Conservation (phyloP, 2,329 filamentous ascomycete species). For the Albifimbria verrucaria region DNA sequence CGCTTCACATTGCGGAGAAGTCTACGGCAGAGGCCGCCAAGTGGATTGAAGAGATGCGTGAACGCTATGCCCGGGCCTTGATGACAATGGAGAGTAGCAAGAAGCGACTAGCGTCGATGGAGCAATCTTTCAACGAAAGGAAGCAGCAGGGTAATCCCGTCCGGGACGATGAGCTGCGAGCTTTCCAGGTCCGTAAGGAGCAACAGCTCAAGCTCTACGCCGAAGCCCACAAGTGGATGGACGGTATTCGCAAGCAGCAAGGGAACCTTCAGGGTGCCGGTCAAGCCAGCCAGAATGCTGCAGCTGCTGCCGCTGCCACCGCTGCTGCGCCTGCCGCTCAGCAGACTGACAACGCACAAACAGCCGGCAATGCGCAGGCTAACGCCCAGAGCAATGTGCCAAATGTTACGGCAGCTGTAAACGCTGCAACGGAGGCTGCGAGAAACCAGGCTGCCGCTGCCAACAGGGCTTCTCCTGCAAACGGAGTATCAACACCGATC, state of each 20-base stretch:
- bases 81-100: slow-evolving; percentile 47
- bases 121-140: slow-evolving; percentile 39
- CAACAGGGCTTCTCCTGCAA: slow-evolving; percentile 25
- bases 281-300: slow-evolving; percentile 19
- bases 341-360: slow-evolving; percentile 17
- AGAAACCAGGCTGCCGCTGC: slow-evolving; percentile 36
- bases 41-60: slow-evolving; percentile 46
- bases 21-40: slow-evolving; percentile 40
- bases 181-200: slow-evolving; percentile 40
- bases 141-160: slow-evolving; percentile 40
- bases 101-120: slow-evolving; percentile 37
- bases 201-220: slow-evolving; percentile 40
- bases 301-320: slow-evolving; percentile 19
- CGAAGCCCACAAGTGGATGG: slow-evolving; percentile 47
- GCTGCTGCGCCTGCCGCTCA: slow-evolving; percentile 19
- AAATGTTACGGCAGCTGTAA: slow-evolving; percentile 34
- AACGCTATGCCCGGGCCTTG: slow-evolving; percentile 45
- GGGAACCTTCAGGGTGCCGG: slow-evolving; percentile 25
- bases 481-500: slow-evolving; percentile 19
- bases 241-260: slow-evolving; percentile 44
- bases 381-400: slow-evolving; percentile 16
- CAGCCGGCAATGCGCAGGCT: slow-evolving; percentile 14
- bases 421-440: slow-evolving; percentile 42
- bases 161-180: slow-evolving; percentile 44
- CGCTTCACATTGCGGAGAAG: slow-evolving; percentile 39